A percentile compares a stretch with the other conserved stretches of the same genome.
These are phyloP conservation scores for Diaporthe longicolla DNA, from an alignment of 2,329 filamentous ascomycete genomes.

Conservation along the genomic window DNA sequence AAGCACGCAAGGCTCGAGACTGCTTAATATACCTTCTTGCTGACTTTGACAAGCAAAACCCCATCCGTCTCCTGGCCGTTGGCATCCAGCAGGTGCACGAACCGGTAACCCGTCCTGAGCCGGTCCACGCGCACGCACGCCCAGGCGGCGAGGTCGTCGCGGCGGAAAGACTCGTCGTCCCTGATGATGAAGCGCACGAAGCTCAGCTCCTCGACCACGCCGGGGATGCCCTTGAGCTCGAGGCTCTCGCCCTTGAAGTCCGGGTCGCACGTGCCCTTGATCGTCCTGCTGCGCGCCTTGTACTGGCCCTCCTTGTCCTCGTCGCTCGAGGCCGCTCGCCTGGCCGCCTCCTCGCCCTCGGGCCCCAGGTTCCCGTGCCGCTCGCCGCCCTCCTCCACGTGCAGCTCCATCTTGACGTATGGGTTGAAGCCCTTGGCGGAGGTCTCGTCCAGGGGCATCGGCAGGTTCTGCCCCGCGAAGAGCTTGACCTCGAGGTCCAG, in stretches of 20 bases:
- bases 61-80: slow-evolving; percentile 77
- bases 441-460: slow-evolving; percentile 70
- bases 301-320: slow-evolving; percentile 70
- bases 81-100: slow-evolving; percentile 81
- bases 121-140: slow-evolving; percentile 89
- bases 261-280: slow-evolving; percentile 68
- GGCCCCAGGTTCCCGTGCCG: slow-evolving; percentile 47
- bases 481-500: slow-evolving; percentile 81
- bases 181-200: slow-evolving; percentile 89
- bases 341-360: slow-evolving; percentile 38
- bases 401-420: slow-evolving; percentile 87
- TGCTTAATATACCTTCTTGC: slow-evolving; percentile 64
- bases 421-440: slow-evolving; percentile 75
- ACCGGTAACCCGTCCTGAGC: slow-evolving; percentile 80
- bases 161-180: slow-evolving; percentile 82
- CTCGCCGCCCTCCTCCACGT: slow-evolving; percentile 78
- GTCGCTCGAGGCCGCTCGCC: slow-evolving; percentile 50
- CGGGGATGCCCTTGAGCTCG: slow-evolving; percentile 67
- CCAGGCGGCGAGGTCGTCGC: slow-evolving; percentile 87
- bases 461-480: slow-evolving; percentile 82
- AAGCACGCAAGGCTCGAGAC: not conserved
- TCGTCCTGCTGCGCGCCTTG: slow-evolving; percentile 68
- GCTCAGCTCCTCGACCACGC: slow-evolving; percentile 77
- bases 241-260: slow-evolving; percentile 74
- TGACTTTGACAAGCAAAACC: slow-evolving; percentile 80